Evolutionary conservation across 2,329 filamentous ascomycete genomes (phyloP).

Genomic region (Aaosphaeria arxii): DNA sequence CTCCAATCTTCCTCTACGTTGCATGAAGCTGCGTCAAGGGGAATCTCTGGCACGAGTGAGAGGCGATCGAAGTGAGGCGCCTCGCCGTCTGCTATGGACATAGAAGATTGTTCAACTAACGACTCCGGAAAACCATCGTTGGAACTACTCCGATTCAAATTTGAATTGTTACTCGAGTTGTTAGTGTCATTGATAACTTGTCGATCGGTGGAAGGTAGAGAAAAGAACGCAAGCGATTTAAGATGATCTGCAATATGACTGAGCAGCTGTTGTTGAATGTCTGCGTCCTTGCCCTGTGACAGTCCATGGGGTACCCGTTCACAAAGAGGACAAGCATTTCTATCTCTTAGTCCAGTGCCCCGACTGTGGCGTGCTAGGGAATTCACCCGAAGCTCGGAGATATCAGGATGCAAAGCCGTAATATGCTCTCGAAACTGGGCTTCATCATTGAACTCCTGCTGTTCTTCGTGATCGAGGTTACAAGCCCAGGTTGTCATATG

Average conservation of each 20-base stretch:
- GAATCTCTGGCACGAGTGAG: too few relatives aligned
- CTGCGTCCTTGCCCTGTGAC: neutral
- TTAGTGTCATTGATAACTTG: too few relatives aligned
- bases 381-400: neutral
- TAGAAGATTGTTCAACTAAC: too few relatives aligned
- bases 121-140: too few relatives aligned
- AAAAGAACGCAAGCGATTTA: neutral
- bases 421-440: neutral
- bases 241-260: neutral
- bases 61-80: too few relatives aligned
- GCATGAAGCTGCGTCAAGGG: too few relatives aligned
- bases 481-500: slow-evolving; percentile 2
- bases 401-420: neutral
- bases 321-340: neutral
- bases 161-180: too few relatives aligned
- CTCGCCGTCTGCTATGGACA: too few relatives aligned
- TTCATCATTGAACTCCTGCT: neutral
- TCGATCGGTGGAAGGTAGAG: too few relatives aligned
- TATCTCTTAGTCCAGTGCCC: neutral
- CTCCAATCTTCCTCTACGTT: too few relatives aligned
- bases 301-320: neutral
- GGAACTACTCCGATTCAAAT: too few relatives aligned
- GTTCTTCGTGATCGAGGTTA: neutral
- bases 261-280: neutral
- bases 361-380: neutral